Base-by-base conservation (phyloP, 805 yeast species). In the Starmerella bombi region DNA sequence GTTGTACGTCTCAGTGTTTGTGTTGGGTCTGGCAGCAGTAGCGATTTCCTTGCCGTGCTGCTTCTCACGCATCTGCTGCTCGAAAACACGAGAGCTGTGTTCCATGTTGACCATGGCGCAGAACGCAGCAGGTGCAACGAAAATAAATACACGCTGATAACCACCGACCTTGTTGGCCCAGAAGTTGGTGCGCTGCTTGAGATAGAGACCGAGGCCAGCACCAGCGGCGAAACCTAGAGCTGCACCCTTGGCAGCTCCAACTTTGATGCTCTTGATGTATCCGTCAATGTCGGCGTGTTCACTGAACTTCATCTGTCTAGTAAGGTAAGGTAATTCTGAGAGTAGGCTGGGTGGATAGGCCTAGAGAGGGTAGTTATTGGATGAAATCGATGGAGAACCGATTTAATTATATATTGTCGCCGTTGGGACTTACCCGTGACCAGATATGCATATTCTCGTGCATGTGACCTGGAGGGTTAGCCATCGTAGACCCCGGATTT, bases 51-150 rank as follows among this genome's bases (percentile, higher is more conserved):
- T 14, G 31, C 50, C 50, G 32, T 46, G 50, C 32, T 37, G 45
- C 36, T 36, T 63, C 23, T 75, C 69, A 56, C 82, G 77, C 66
- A 65, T 66, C 30, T 69, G 60, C 38, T 67, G 65, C 54, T 81
- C 93, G 56, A 80, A 82, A 25, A 60, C 60, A 39, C 71, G 67
- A 3, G 93, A 81, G 1, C 81, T 76, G 42, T 69, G 70, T 59
- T 82, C 94, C 14, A 83, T 86, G 46, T 63, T 64, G 37, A 80
- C 75, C 3, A 80, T 74, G 8, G 76, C 69, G 21, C 69, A 50
- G 32, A 75, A 60, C 2, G 79, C 70, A 25, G 81, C 77, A 12
- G 94, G 93, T 27, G 74, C 69, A 42, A 78, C 71, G 50, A 72
- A 72, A 39, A 76, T 58, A 5, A 83, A 82, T 2, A 88, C 75